Conservation (phyloP, 2,329 filamentous ascomycete species). For the Lasiodiplodia sp. region DNA sequence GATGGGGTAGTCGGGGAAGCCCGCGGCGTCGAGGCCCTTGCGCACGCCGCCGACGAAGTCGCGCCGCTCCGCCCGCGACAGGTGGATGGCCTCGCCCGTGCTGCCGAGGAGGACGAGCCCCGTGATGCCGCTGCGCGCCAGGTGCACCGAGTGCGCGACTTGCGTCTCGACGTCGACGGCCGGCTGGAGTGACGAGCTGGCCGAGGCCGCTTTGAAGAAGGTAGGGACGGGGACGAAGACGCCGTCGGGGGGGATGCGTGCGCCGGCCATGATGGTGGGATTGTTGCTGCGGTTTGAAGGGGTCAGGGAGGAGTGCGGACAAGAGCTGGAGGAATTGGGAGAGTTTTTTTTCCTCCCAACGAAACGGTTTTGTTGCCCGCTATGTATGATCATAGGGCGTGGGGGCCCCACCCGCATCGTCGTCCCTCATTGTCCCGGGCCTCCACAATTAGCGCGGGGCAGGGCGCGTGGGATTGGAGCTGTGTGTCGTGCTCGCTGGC, state of each 20-base stretch:
- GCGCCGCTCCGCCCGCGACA: constrained; percentile 60
- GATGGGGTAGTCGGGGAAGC: constrained; percentile 62
- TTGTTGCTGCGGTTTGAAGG: neutral
- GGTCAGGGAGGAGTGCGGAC: neutral
- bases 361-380: neutral
- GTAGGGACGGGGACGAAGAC: constrained; percentile 54
- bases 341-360: neutral
- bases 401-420: neutral
- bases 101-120: constrained; percentile 67
- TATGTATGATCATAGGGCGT: neutral
- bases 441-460: constrained; percentile 15
- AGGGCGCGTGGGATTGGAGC: neutral
- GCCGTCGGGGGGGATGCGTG: constrained; percentile 29
- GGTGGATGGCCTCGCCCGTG: constrained; percentile 66
- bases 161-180: constrained; percentile 62
- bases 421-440: neutral
- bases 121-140: constrained; percentile 62
- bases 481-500: neutral
- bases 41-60: constrained; percentile 59
- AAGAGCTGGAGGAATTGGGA: neutral
- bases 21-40: constrained; percentile 58
- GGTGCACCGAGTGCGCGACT: constrained; percentile 61
- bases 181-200: constrained; percentile 37
- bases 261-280: neutral
- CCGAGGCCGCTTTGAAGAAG: constrained; percentile 59